Conservation (phyloP, 2,329 filamentous ascomycete genomes). For the Cladosporium oxysporum region DNA sequence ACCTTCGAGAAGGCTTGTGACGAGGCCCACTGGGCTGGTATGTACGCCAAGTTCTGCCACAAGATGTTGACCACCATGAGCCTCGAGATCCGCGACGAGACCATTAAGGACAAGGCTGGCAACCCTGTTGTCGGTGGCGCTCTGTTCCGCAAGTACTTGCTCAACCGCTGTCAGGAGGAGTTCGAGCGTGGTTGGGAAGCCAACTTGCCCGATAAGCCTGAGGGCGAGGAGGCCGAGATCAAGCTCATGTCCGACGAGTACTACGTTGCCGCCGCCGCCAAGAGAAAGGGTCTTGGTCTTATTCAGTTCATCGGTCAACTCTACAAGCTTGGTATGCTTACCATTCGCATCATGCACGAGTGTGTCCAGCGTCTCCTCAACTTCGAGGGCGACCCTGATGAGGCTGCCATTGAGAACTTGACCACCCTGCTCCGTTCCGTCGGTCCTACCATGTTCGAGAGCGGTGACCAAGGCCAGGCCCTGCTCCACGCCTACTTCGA, state of each 20-base stretch:
- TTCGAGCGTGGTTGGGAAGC: conserved; percentile 97
- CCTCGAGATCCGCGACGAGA: conserved; percentile 90
- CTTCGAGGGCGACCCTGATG: conserved; percentile 88
- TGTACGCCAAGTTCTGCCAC: conserved; percentile 99
- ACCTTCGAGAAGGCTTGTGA: conserved; percentile 99
- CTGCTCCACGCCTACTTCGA: conserved; percentile 95
- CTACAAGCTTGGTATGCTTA: conserved; percentile 98
- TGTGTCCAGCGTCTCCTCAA: conserved; percentile 97
- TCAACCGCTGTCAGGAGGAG: conserved; percentile 98
- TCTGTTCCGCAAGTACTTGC: conserved; percentile 95
- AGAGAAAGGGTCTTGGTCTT: conserved; percentile 93
- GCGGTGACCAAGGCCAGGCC: conserved; percentile 68
- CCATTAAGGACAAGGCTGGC: conserved; percentile 85
- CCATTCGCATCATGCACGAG: conserved; percentile 98
- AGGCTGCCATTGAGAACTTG: conserved; percentile 94
- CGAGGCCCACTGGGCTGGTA: conserved; percentile 96
- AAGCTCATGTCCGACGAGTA: conserved; percentile 93
- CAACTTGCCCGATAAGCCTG: conserved; percentile 76
- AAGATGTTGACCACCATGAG: conserved; percentile 96
- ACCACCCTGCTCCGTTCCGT: conserved; percentile 91
- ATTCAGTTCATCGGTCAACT: conserved; percentile 99
- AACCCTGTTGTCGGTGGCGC: conserved; percentile 88
- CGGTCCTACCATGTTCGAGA: conserved; percentile 79
- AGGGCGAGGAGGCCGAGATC: conserved; percentile 71
- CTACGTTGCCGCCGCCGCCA: conserved; percentile 88